Evolutionary conservation across 257 asterid species (phyloP), one percentile per base, ranked within the genome.

Genomic region (Solanum bulbocastanum): DNA sequence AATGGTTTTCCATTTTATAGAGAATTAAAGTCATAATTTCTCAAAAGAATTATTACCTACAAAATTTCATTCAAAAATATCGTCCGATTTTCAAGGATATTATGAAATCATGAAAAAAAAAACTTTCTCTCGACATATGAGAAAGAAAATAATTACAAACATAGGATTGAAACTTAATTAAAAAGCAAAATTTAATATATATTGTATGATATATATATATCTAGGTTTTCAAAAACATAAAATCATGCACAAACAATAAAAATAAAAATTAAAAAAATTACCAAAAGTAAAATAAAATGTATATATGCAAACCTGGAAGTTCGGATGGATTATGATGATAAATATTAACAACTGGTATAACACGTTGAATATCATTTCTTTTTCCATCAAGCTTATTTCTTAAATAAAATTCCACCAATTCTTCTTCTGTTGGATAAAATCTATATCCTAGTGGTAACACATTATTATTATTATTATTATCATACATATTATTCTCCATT

Each of bases 401-500:
- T 39, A 93, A 89, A 89, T 93, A 94, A 88, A 92, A 94, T 14
- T 88, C 83, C 16, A 94, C 90, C 87, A 94, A 75, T 60, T 94
- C 98, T 89, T 94, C 96, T 87, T 93, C 93, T 8, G 91, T 93
- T 0, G 98, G 98, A 44, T 87, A 93, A 87, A 94, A 94, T 87
- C 96, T 92, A 86, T 89, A 94, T 39, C 96, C 98, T 86, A 91
- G 91, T 22, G 90, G 87, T 12, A 46, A 23, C 49, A 75, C 56
- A 78, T 78, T n/a, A 76, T n/a, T 44, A 79, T 42, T 49, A 46
- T 46, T 46, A 49, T 15, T 5, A 49, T 46, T 14, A 46, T 49
- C 84, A 42, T 44, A 44, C 25, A 15, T 44, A 73, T 7, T 71
- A 71, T 35, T 35, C n/a, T 69, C 92, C 94, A 91, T 90, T 71